Evolutionary conservation across 768 basidiomycete genomes (phyloP), one percentile per base, ranked within the genome.

Genomic region (Naganishia onofrii): DNA sequence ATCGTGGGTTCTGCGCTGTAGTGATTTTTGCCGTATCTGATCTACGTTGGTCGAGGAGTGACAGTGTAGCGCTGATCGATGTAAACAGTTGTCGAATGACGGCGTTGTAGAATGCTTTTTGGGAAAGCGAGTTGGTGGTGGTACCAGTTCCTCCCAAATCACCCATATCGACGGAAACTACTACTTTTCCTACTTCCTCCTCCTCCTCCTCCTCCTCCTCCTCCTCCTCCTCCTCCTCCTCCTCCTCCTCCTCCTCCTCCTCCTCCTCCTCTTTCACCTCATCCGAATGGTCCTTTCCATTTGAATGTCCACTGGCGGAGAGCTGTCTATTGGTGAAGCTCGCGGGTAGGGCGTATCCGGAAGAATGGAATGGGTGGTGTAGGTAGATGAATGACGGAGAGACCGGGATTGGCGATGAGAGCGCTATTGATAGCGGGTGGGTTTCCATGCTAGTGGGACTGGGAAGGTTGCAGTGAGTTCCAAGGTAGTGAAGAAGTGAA

Each of bases 351-450:
- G 64, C n/a, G 58, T 65, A 34, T 28, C 26, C 69, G 63, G 58
- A 68, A 4, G 79, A 72, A 57, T 78, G 76, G 69, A 78, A 77
- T 1, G 79, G 79, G 53, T 80, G 78, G 66, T 80, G 79, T 2
- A 79, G 69, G 76, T 78, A 75, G 66, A 80, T 74, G 69, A 80
- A 76, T 23, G 76, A 63, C 21, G 68, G 68, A 21, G 68, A 34
- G 38, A 57, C 28, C 0, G 42, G 54, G 23, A 68, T 28, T 3
- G 6, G 34, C 0, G 67, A 13, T 0, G 54, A 56, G n/a, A 68
- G 38, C 3, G 60, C 60, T 4, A 29, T 28, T 9, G 60, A 44
- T 26, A 63, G 60, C 6, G 60, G 60, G 19, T 63, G 60, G 0
- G 36, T 1, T 5, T 46, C 36, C 60, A 63, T 63, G 57, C 28